Percentiles rank a stretch among this genome's conserved stretches.
Conservation (phyloP, 140 eudicot genomes). For the Cichorium intybus region DNA sequence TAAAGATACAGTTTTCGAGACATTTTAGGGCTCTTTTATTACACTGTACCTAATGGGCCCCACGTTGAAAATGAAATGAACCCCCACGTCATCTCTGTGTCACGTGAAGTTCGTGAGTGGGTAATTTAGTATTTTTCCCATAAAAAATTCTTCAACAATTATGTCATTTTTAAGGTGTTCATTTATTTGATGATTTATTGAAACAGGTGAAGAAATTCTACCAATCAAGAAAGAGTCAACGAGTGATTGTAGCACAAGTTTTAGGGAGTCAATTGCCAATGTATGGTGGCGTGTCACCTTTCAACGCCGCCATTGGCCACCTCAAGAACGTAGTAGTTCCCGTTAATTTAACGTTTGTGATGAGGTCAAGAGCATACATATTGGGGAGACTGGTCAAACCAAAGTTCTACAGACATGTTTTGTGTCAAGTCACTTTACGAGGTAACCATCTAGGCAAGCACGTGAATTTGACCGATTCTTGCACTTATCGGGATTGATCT, state of each 20-base stretch:
- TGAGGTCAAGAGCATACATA: slow-evolving; percentile 76
- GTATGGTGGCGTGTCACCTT: slow-evolving; percentile 64
- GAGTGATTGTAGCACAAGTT: slow-evolving; percentile 36
- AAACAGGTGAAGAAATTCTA: slow-evolving; percentile 68
- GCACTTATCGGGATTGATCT: slow-evolving; percentile 48
- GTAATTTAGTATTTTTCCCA: slow-evolving; percentile 4
- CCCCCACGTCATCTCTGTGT: slow-evolving; percentile 12
- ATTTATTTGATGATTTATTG: slow-evolving; percentile 3
- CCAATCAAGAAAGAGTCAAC: slow-evolving; percentile 60
- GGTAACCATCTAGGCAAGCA: slow-evolving; percentile 73
- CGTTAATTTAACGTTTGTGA: slow-evolving; percentile 60
- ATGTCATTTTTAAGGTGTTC: neutral
- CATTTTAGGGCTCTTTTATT: neutral
- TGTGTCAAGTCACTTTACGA: slow-evolving; percentile 58
- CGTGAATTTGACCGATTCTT: slow-evolving; percentile 47
- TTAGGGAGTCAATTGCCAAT: slow-evolving; percentile 68
- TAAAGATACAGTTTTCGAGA: slow-evolving; percentile 15
- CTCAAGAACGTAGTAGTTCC: slow-evolving; percentile 50
- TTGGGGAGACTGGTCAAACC: slow-evolving; percentile 85
- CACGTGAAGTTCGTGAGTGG: slow-evolving; percentile 24
- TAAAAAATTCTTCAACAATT: neutral
- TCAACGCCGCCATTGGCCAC: slow-evolving; percentile 47
- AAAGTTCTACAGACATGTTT: slow-evolving; percentile 58
- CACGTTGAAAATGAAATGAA: slow-evolving; percentile 33
- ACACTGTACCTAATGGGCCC: slow-evolving; percentile 31